These are phyloP conservation scores for Naganishia randhawae DNA, from an alignment of 768 basidiomycete genomes.

Conservation along the genomic window DNA sequence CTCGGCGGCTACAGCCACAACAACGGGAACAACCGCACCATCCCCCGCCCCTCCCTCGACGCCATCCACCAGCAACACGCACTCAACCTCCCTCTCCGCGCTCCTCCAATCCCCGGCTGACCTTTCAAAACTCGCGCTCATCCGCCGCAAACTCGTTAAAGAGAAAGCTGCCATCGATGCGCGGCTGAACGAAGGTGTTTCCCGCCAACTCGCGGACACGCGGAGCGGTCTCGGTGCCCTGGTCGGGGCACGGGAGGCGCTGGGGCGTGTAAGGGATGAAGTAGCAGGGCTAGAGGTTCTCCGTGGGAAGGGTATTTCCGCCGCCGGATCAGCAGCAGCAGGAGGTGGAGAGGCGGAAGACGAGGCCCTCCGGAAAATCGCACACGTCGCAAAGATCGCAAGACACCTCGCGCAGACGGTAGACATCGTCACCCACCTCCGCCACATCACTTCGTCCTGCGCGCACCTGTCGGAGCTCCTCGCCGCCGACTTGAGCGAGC, in stretches of 20 bases:
- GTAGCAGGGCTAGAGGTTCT: slow-evolving; percentile 54
- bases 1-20: background rate
- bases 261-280: slow-evolving; percentile 42
- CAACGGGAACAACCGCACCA: background rate
- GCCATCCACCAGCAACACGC: background rate
- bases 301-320: slow-evolving; percentile 61
- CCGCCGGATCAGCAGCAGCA: slow-evolving; percentile 78
- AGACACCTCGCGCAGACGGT: slow-evolving; percentile 91
- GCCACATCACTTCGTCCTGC: slow-evolving; percentile 85
- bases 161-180: slow-evolving; percentile 92
- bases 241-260: slow-evolving; percentile 43
- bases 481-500: slow-evolving; percentile 66
- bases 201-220: slow-evolving; percentile 86
- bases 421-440: slow-evolving; percentile 88
- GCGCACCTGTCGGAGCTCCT: slow-evolving; percentile 75
- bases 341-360: slow-evolving; percentile 71
- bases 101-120: slow-evolving; percentile 91
- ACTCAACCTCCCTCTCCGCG: slow-evolving; percentile 66
- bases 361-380: slow-evolving; percentile 63
- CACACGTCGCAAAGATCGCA: slow-evolving; percentile 88
- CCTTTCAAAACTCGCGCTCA: slow-evolving; percentile 78
- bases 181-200: slow-evolving; percentile 82
- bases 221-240: slow-evolving; percentile 63
- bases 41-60: background rate
- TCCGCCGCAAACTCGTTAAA: slow-evolving; percentile 90